Conservation (phyloP, 768 basidiomycete species). For the Trametes cinnabarina region DNA sequence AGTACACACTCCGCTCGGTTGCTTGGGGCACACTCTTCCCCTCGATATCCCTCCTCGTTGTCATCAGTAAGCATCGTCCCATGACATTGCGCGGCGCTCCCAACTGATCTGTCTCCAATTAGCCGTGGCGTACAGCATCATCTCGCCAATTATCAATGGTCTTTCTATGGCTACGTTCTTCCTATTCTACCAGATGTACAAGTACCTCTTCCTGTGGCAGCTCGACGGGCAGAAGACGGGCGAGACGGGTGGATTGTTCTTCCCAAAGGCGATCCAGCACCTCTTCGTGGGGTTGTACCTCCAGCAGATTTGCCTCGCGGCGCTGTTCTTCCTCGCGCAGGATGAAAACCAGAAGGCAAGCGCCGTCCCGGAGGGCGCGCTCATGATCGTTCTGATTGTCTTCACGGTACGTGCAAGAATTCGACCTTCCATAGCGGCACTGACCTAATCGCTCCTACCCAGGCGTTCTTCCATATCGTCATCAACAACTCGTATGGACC, state of each 20-base stretch:
- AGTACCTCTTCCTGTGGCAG: constrained; percentile 46
- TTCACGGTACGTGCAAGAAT: constrained; percentile 80
- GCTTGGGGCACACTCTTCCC: constrained; percentile 79
- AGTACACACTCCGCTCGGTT: constrained; percentile 66
- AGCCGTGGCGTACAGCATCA: constrained; percentile 82
- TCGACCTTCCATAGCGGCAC: neutral
- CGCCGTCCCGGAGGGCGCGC: constrained; percentile 69
- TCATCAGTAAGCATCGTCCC: constrained; percentile 59
- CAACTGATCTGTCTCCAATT: constrained; percentile 2
- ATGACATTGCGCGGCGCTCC: neutral
- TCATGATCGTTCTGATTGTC: constrained; percentile 84
- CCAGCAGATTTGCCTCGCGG: constrained; percentile 79
- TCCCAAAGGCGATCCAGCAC: constrained; percentile 92
- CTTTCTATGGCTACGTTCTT: constrained; percentile 82
- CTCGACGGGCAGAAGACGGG: constrained; percentile 63
- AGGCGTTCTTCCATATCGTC: constrained; percentile 72
- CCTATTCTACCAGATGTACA: constrained; percentile 79
- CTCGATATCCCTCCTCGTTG: constrained; percentile 70
- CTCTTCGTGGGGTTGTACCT: constrained; percentile 93
- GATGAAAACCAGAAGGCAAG: constrained; percentile 50
- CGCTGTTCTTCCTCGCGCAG: constrained; percentile 86
- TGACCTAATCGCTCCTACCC: neutral
- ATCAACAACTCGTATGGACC: constrained; percentile 81
- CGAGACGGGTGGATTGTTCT: constrained; percentile 93
- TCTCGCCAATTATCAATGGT: constrained; percentile 92